Base-by-base conservation (phyloP, 768 basidiomycete species). In the Boletus reticuloceps region DNA sequence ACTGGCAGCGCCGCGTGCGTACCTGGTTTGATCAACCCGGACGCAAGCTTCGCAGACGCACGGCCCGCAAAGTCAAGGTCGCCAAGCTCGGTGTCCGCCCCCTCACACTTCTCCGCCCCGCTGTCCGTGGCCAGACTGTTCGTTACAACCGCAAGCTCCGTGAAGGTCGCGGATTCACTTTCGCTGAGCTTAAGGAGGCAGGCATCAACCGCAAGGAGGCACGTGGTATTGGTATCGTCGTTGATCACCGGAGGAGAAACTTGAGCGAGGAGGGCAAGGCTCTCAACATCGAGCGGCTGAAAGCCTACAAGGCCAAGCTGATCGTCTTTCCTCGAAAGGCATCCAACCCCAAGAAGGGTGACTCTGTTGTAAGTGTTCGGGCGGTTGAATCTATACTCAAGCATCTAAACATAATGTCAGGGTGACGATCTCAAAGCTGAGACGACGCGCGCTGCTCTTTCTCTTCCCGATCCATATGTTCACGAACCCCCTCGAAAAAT, bases 1-100 rank as follows among this genome's bases (percentile, higher is more conserved):
- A 98, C 75, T 98, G 95, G 95, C 96, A 98, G 76, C 83, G 87
- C 70, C 89, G 89, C 62, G 94, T 96, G 66, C 88, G 88, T 76
- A 96, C 93, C 71, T 94, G 95, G 95, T 98, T 98, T 74, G 91
- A 98, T 81, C 97, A 99, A 78, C 94, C 97, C 54, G 96, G 95
- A 47, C 90, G 91, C 72, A 98, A 98, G 79, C 89, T 94, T 74
- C 90, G 92, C 74, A 84, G 97, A 72, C 90, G 97, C 73, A 86
- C 80, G 45, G 93, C 94, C 42, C 91, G 97, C 77, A 88, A 93
- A 76, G 78, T 79, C 65, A 98, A 97, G 80, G 93, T 94, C 54
- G 83, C 93, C 44, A 73, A 84, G 58, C 88, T 97, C 54, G 97
- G 97, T 64, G 91, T 94, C 61, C 91, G 93, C 69, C 97, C 92